These are phyloP conservation scores for Juncus inflexus DNA, from an alignment of 176 grass and related monocot species.

Conservation along the genomic window DNA sequence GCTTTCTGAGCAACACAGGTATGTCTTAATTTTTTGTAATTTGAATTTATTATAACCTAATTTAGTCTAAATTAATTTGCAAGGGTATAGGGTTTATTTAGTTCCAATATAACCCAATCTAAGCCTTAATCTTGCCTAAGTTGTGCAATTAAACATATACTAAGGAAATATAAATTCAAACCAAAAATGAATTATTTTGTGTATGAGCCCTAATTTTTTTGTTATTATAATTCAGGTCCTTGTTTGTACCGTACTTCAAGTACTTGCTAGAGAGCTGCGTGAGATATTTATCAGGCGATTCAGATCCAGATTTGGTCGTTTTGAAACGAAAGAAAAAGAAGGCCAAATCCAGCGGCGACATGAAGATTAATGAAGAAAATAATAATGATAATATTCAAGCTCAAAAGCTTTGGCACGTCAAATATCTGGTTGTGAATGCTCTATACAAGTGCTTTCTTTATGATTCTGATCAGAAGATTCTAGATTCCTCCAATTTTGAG, in stretches of 20 bases:
- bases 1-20: conserved; percentile 78
- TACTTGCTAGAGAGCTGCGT: conserved; percentile 71
- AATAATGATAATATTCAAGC: conserved; percentile 42
- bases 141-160: too few relatives aligned
- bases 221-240: conserved; percentile 44
- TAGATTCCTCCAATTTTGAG: conserved; percentile 80
- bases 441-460: conserved; percentile 88
- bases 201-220: background rate
- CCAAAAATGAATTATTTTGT: background rate
- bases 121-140: too few relatives aligned
- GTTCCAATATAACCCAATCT: too few relatives aligned
- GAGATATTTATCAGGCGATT: conserved; percentile 45
- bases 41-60: too few relatives aligned
- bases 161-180: too few relatives aligned
- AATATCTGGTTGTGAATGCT: conserved; percentile 64
- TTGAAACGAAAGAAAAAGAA: conserved; percentile 72
- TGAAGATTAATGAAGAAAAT: conserved; percentile 5
- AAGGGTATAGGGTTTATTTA: too few relatives aligned
- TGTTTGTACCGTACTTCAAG: conserved; percentile 97
- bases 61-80: too few relatives aligned
- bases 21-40: conserved; percentile 12
- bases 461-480: conserved; percentile 75
- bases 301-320: conserved; percentile 27
- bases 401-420: conserved; percentile 70
- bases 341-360: conserved; percentile 40